A percentile compares a stretch with the other conserved stretches of the same genome.
Evolutionary conservation across 2,329 filamentous ascomycete genomes (phyloP).

Genomic region (Didymella lethalis): DNA sequence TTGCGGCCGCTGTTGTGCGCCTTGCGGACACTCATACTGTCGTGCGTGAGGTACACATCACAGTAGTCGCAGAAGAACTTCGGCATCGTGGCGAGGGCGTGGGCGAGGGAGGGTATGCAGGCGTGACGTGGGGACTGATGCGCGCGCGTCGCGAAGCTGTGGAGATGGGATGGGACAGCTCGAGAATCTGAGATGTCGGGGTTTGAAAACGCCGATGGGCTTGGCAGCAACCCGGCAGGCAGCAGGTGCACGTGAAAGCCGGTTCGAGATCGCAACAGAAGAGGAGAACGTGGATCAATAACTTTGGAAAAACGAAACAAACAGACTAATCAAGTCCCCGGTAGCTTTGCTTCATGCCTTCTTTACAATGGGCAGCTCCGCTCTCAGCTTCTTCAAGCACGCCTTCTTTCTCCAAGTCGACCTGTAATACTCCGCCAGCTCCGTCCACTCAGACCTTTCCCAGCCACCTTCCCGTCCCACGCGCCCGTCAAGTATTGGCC

Average conservation of each 20-base stretch:
- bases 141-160: slow-evolving; percentile 33
- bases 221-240: slow-evolving; percentile 20
- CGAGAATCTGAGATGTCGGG: slow-evolving; percentile 33
- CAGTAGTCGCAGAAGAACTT: slow-evolving; percentile 79
- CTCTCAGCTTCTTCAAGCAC: slow-evolving; percentile 35
- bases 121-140: background rate
- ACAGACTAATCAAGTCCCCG: background rate
- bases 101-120: too few relatives aligned
- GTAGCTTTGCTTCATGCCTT: background rate
- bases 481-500: slow-evolving; percentile 44
- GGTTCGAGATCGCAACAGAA: too few relatives aligned
- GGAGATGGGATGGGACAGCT: slow-evolving; percentile 16
- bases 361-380: slow-evolving; percentile 19
- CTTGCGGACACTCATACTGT: slow-evolving; percentile 99
- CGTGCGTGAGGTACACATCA: slow-evolving; percentile 99
- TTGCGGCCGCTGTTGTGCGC: slow-evolving; percentile 97
- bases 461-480: slow-evolving; percentile 33
- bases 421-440: slow-evolving; percentile 38
- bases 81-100: slow-evolving; percentile 26
- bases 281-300: too few relatives aligned
- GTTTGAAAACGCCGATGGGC: slow-evolving; percentile 22
- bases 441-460: slow-evolving; percentile 30
- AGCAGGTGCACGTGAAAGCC: slow-evolving; percentile 9
- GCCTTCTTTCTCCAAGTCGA: slow-evolving; percentile 45
- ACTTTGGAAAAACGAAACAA: background rate